Percentiles rank a stretch among this genome's conserved stretches.
phyloP scores from a whole-genome alignment of 805 yeast species.

The Tetrapisispora phaffii region DNA sequence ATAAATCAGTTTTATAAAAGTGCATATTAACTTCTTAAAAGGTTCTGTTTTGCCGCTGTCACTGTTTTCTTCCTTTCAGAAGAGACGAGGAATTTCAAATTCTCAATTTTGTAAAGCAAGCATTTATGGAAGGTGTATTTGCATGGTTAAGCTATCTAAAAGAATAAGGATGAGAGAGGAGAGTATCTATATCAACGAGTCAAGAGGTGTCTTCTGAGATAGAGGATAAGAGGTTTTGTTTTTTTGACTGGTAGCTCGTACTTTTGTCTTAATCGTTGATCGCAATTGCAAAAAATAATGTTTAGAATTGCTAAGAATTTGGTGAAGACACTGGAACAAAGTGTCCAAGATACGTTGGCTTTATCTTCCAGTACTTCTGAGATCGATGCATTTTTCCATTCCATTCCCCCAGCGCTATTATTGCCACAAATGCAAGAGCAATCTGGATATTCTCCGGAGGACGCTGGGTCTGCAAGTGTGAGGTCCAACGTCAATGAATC shows the following conservation, averaged over 20 bases:
- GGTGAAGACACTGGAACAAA: slow-evolving; percentile 45
- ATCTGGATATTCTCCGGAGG: neutral
- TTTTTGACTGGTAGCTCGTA: no score
- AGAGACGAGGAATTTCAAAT: no score
- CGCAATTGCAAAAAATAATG: slow-evolving; percentile 26
- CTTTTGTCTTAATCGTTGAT: no score
- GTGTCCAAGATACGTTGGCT: slow-evolving; percentile 30
- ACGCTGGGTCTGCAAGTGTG: neutral
- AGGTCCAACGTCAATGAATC: slow-evolving; percentile 15
- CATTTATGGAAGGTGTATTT: no score
- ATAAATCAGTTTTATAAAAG: no score
- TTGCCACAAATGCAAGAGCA: slow-evolving; percentile 12
- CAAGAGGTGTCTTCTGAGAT: no score
- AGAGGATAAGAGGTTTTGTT: no score
- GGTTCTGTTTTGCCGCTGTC: neutral
- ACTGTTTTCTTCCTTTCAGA: neutral
- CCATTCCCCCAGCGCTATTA: slow-evolving; percentile 28
- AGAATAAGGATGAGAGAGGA: no score
- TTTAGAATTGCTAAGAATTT: slow-evolving; percentile 57
- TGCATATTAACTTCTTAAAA: neutral
- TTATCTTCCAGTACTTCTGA: slow-evolving; percentile 27
- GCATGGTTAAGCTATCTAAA: no score
- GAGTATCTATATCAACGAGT: no score
- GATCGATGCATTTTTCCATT: slow-evolving; percentile 30
- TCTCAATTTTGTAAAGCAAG: no score